Evolutionary conservation across 2,329 filamentous ascomycete genomes (phyloP).

Genomic region (Pestalotiopsis sp.): DNA sequence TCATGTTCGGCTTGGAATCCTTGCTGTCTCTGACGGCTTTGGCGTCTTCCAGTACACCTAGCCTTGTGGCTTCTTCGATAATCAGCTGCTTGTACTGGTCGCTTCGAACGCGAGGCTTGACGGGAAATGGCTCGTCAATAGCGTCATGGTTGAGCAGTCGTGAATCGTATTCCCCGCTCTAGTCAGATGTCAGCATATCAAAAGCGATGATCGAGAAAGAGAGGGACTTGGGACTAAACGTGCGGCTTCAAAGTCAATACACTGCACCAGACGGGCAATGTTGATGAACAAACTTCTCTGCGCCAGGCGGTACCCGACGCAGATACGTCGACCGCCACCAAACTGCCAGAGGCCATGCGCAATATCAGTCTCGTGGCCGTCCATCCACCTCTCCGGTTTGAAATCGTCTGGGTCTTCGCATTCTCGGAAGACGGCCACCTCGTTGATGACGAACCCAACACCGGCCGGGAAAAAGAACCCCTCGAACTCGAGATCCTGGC

Average conservation of each 20-base stretch:
- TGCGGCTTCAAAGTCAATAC: neutral
- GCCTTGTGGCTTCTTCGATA: neutral
- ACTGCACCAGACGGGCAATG: conserved; percentile 1
- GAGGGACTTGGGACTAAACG: neutral
- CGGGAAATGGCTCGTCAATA: neutral
- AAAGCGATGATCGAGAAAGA: too few species aligned
- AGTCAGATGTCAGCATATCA: neutral
- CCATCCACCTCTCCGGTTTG: neutral
- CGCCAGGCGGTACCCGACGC: neutral
- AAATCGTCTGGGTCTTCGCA: neutral
- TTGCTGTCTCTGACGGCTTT: neutral
- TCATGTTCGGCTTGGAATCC: neutral
- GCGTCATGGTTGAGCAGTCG: neutral
- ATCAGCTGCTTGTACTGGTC: neutral
- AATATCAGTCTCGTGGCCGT: conserved; percentile 4
- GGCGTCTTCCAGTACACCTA: neutral
- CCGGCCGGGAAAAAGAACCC: neutral
- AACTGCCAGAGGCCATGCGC: conserved; percentile 1
- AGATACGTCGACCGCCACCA: neutral
- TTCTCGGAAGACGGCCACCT: neutral
- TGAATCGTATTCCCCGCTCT: neutral
- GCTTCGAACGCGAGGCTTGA: neutral
- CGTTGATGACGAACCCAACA: neutral
- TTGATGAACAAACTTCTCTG: conserved; percentile 4
- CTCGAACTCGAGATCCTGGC: neutral